Base-by-base conservation (phyloP, 768 basidiomycete species). In the Baorangia bicolor region DNA sequence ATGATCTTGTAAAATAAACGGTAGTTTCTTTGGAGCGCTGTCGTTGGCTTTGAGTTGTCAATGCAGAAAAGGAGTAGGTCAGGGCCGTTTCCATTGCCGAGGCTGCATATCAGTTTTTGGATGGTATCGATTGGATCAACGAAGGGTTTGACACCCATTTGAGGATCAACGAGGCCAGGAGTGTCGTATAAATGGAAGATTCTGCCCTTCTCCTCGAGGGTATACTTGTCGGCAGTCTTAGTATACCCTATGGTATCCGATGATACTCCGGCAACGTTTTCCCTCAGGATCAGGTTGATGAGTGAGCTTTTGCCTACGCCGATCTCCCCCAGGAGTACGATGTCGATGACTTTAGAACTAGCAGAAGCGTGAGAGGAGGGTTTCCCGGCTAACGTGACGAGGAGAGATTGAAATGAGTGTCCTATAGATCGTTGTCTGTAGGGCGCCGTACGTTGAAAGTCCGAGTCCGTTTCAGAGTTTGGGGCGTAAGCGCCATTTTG, bases 221-320 rank as follows among this genome's bases (percentile, higher is more conserved):
- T 47, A 43, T 78, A 73, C 11, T 51, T 39, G 11, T 37, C 45
- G 37, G 50, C 49, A 11, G 63, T 38, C 30, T 67, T 66, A 4
- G 78, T 80, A 50, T 71, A 75, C 3, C 72, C 74, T 9, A 60
- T 39, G 8, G 70, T 66, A 10, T 67, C 61, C 33, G 67, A 60
- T 2, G 75, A 76, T 23, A 69, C 66, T 2, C 42, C 31, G 2
- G 77, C 77, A 20, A 59, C 51, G 1, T 64, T 49, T 9, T 50
- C 5, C 23, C 60, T 63, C 10, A 56, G 53, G 25, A 80, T 57
- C 65, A 77, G 62, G 57, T 79, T 79, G 55, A 79, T 53, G 33
- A 79, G 63, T 0, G 75, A 76, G 56, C 77, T 78, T 61, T 80
- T 80, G 11, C 74, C 69, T 10, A 68, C 69, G 11, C 69, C 71